Conservation (phyloP, 305 asterid genomes). For the Fraxinus ornus region DNA sequence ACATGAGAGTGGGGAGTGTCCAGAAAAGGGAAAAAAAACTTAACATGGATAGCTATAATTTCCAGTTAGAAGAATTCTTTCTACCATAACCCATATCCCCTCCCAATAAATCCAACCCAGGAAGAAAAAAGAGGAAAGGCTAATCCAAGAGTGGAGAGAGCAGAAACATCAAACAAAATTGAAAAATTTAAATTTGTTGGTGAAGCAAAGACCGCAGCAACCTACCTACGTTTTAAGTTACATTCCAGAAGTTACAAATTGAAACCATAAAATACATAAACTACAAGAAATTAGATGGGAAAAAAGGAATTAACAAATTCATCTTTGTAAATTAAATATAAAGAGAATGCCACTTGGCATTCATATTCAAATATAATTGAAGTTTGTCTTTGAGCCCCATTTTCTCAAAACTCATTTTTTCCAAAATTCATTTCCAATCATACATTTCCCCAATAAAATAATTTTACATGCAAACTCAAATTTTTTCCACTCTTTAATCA, state of each 20-base stretch:
- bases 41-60: neutral
- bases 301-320: neutral
- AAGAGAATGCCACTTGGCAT: neutral
- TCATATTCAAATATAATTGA: neutral
- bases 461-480: neutral
- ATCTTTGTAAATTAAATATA: neutral
- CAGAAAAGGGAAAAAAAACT: neutral
- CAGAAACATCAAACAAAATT: neutral
- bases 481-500: neutral
- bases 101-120: neutral
- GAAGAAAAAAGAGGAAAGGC: neutral
- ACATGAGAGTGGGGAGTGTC: neutral
- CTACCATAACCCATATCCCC: neutral
- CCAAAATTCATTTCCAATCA: neutral
- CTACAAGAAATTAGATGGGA: neutral
- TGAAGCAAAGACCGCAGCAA: neutral
- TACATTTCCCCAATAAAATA: neutral
- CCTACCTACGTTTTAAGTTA: neutral
- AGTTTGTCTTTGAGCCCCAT: neutral
- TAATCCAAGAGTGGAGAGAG: neutral
- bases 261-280: neutral
- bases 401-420: neutral
- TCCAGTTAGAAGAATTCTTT: neutral
- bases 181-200: neutral
- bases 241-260: neutral